A percentile compares a stretch with the other conserved stretches of the same genome.
Evolutionary conservation across 2,329 filamentous ascomycete genomes (phyloP).

Genomic region (Talaromyces rugulosus): DNA sequence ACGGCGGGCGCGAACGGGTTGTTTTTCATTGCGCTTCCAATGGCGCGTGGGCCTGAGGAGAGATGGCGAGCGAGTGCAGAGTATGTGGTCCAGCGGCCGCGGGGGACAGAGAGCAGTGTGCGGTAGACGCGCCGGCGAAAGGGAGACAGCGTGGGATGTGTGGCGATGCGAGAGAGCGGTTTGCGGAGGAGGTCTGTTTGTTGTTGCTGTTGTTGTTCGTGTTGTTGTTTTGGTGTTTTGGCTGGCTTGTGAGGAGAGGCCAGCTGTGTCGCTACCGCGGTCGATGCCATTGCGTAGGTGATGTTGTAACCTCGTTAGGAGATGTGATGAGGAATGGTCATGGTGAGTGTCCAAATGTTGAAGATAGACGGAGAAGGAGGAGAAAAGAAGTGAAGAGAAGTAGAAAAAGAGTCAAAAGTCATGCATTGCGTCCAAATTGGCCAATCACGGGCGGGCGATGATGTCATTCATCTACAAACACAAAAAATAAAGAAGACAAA

Average conservation of each 20-base stretch:
- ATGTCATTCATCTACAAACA: not conserved
- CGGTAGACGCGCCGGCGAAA: slow-evolving; percentile 59
- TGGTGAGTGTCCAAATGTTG: not conserved
- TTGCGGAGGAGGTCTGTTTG: slow-evolving; percentile 14
- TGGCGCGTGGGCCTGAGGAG: slow-evolving; percentile 66
- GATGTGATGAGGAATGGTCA: not conserved
- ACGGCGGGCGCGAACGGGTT: slow-evolving; percentile 82
- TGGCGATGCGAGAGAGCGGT: slow-evolving; percentile 38
- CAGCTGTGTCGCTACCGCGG: not conserved
- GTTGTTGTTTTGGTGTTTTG: not conserved
- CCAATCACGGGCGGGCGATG: slow-evolving; percentile 19
- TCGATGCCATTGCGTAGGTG: not conserved
- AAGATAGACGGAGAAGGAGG: not conserved
- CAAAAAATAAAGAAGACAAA: not conserved
- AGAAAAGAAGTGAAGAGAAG: slow-evolving; percentile 14
- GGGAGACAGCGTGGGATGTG: slow-evolving; percentile 45
- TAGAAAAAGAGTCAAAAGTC: slow-evolving; percentile 46
- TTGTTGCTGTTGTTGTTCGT: slow-evolving; percentile 5
- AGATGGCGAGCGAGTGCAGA: slow-evolving; percentile 65
- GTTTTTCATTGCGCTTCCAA: slow-evolving; percentile 69
- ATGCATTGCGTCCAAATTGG: slow-evolving; percentile 27
- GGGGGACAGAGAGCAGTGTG: slow-evolving; percentile 71
- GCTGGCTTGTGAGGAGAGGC: not conserved
- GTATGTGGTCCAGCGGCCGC: slow-evolving; percentile 73
- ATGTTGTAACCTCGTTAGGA: not conserved